Evolutionary conservation across 2,329 filamentous ascomycete species (phyloP), one percentile per base, ranked within the genome.

Genomic region (Neopestalotiopsis rosae): DNA sequence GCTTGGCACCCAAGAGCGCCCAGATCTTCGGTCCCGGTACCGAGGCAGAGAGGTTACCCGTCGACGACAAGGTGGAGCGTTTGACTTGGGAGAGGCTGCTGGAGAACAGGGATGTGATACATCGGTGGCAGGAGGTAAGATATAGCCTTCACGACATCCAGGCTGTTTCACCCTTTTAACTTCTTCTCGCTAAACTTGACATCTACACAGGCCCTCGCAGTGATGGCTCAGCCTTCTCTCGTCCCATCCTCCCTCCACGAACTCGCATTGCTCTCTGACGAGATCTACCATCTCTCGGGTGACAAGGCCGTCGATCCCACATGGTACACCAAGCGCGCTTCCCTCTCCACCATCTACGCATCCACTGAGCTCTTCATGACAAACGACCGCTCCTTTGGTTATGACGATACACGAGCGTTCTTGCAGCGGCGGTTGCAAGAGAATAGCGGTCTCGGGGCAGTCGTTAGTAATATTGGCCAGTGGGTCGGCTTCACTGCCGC

Each of bases 291-390:
- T 76, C 88, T 97, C 4, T 89, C 95, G 0, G 94, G 94, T 65
- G 96, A 98, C 80, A 85, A 83, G 28, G 88, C 91, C 28, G 93
- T 98, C 70, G 95, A 98, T 80, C 88, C 89, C 4, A 91, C 90
- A 4, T 99, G 96, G 96, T 99, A 99, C 76, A 84, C 87, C 68
- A 89, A 89, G 77, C 86, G 88, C 63, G 87, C 83, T 3, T 85
- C 84, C 24, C 79, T 90, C 10, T 87, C 87, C 42, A 81, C 86
- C 73, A 84, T 88, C 57, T 90, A 90, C 74, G 94, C 94, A 65
- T 89, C 91, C 42, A 88, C 91, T 68, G 96, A 99, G 81, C 84
- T 98, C 5, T 97, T 95, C 82, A 98, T 98, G 94, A 98, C 94
- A 28, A 94, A 92, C 69, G 96, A 98, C 80, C 86, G 84, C 70